Conservation (phyloP, 495 filamentous ascomycete genomes). For the Glonium stellatum region DNA sequence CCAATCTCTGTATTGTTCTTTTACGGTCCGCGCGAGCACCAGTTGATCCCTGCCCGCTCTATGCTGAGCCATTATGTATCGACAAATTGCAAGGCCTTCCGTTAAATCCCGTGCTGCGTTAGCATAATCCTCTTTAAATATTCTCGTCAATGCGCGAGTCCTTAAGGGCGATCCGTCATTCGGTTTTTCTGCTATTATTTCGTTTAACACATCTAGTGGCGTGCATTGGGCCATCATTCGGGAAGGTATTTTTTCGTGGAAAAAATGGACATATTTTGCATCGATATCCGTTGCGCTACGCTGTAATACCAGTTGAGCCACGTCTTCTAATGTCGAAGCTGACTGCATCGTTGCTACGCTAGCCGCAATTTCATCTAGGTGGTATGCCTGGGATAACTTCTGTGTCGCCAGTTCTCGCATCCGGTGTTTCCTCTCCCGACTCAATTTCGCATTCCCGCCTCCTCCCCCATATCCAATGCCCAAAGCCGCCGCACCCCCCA, state of each 20-base stretch:
- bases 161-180: conserved; percentile 58
- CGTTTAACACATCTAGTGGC: conserved; percentile 54
- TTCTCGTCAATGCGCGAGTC: conserved; percentile 63
- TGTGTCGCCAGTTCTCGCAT: conserved; percentile 72
- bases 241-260: conserved; percentile 79
- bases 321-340: conserved; percentile 69
- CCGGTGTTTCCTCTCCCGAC: conserved; percentile 62
- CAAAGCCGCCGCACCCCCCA: conserved; percentile 48
- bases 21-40: conserved; percentile 40
- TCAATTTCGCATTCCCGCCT: conserved; percentile 57
- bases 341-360: conserved; percentile 79
- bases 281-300: conserved; percentile 55
- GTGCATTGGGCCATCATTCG: conserved; percentile 69
- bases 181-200: conserved; percentile 56
- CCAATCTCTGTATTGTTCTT: conserved; percentile 42
- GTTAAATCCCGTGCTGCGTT: conserved; percentile 64
- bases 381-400: conserved; percentile 66
- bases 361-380: conserved; percentile 70
- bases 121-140: conserved; percentile 67
- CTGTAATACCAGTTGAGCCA: conserved; percentile 64
- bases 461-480: conserved; percentile 54
- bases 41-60: conserved; percentile 42
- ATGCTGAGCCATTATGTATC: conserved; percentile 43
- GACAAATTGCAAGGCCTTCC: conserved; percentile 52
- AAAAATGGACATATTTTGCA: conserved; percentile 78